A percentile compares a stretch with the other conserved stretches of the same genome.
These are phyloP conservation scores for Castanea sativa DNA, from an alignment of 306 rosid genomes.

Conservation along the genomic window DNA sequence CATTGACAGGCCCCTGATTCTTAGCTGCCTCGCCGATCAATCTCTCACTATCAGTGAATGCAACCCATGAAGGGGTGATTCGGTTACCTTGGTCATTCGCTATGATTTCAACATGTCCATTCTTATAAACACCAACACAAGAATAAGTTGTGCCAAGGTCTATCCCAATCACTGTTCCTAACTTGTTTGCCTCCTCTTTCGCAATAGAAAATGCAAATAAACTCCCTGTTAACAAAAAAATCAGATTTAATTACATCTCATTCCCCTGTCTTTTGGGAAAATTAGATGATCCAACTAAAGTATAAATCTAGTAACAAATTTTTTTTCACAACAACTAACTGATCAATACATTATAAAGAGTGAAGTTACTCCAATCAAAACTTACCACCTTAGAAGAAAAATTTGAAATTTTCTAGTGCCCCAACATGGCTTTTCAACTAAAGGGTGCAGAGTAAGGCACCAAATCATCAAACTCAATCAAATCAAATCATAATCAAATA, in stretches of 20 bases:
- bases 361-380: too few species aligned
- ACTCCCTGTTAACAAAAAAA: background rate
- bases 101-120: slow-evolving; percentile 8
- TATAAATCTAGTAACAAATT: too few species aligned
- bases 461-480: background rate
- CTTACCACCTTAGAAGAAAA: too few species aligned
- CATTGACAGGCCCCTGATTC: slow-evolving; percentile 14
- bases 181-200: too few species aligned
- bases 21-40: slow-evolving; percentile 21
- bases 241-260: background rate
- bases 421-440: too few species aligned
- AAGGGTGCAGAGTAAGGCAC: background rate
- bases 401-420: too few species aligned
- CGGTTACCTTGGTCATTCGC: slow-evolving; percentile 18
- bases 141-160: slow-evolving; percentile 21
- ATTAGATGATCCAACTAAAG: background rate
- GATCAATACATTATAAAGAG: too few species aligned
- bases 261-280: background rate
- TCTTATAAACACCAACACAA: slow-evolving; percentile 16
- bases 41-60: slow-evolving; percentile 23
- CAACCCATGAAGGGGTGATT: slow-evolving; percentile 19
- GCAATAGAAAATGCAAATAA: background rate
- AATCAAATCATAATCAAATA: background rate
- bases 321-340: too few species aligned
- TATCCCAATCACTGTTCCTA: slow-evolving; percentile 13